phyloP scores from a whole-genome alignment of 352 stramenopile species.

The Saprolegnia diclina region DNA sequence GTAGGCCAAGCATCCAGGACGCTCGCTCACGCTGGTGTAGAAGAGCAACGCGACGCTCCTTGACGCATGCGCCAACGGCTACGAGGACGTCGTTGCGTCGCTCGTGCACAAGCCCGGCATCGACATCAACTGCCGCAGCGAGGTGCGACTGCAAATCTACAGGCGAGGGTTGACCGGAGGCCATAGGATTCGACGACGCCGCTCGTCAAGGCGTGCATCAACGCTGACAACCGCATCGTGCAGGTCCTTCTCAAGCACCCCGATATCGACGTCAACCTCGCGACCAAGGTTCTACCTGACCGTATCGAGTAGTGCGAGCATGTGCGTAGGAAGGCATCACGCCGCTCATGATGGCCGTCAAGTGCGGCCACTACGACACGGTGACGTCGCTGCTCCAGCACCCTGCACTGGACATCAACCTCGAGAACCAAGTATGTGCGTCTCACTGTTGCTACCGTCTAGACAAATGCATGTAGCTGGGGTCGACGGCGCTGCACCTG shows the following conservation, averaged over 20 bases:
- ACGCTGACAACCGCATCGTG: background rate
- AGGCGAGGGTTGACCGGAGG: background rate
- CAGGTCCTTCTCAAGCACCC: background rate
- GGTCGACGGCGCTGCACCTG: background rate
- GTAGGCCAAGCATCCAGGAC: background rate
- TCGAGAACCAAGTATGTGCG: background rate
- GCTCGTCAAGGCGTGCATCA: background rate
- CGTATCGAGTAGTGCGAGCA: background rate
- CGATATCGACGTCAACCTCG: background rate
- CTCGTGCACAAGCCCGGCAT: background rate
- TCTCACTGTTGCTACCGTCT: background rate
- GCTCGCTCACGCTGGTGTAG: background rate
- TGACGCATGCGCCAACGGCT: background rate
- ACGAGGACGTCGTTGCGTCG: background rate
- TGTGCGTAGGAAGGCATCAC: constrained; percentile 1
- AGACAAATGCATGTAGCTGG: background rate
- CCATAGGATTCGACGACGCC: background rate
- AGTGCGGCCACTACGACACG: background rate
- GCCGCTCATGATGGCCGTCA: background rate
- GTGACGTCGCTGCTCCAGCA: background rate
- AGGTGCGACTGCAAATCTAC: background rate
- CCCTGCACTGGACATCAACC: background rate
- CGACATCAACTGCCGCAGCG: background rate
- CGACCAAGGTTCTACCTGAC: background rate
- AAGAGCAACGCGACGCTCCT: background rate